phyloP scores from a whole-genome alignment of 148 eudicot species.

The Spergularia bocconei region DNA sequence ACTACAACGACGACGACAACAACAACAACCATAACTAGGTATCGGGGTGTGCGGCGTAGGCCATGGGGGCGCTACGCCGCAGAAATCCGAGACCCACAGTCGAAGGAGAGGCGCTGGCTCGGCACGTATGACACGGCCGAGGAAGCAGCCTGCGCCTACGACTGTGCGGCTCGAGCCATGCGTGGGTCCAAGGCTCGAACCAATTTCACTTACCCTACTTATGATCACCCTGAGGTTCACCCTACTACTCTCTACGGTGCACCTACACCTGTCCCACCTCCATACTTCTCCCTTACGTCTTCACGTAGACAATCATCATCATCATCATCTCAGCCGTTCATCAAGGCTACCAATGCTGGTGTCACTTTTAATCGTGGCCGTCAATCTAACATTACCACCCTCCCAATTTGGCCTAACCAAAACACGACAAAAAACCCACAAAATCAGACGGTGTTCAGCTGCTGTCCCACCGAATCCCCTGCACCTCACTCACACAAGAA shows the following conservation, averaged over 20 bases:
- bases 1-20: not conserved
- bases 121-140: constrained; percentile 85
- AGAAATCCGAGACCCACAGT: constrained; percentile 71
- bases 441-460: constrained; percentile 6
- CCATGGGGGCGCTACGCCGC: constrained; percentile 95
- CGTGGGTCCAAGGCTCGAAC: constrained; percentile 66
- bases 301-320: not conserved
- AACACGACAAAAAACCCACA: not conserved
- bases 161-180: constrained; percentile 77
- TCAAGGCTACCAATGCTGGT: not conserved
- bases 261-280: constrained; percentile 15
- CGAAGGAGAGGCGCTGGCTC: constrained; percentile 76
- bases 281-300: constrained; percentile 12
- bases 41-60: constrained; percentile 79
- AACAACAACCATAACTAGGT: constrained; percentile 26
- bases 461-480: constrained; percentile 14
- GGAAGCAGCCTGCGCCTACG: constrained; percentile 82
- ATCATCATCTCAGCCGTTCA: constrained; percentile 31
- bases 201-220: constrained; percentile 37
- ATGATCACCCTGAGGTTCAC: not conserved
- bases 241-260: constrained; percentile 6
- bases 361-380: constrained; percentile 6
- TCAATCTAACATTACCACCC: not conserved
- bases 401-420: not conserved
- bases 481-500: constrained; percentile 2